These are phyloP conservation scores for Cryomyces minteri DNA, from an alignment of 495 filamentous ascomycete species.

Conservation along the genomic window DNA sequence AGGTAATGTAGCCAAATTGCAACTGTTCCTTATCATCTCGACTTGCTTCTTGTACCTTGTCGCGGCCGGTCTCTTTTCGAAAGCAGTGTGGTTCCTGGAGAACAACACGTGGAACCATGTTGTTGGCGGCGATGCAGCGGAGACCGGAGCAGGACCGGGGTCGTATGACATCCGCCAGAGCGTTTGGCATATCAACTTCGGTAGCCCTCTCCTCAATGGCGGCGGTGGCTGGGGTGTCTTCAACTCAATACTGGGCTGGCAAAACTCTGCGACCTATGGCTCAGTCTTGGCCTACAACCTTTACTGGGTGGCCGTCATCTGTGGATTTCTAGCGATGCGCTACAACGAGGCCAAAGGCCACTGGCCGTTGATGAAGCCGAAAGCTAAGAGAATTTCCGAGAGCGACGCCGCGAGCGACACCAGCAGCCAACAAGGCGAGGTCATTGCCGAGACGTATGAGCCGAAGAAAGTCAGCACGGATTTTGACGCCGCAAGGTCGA, in stretches of 20 bases:
- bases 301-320: conserved; percentile 60
- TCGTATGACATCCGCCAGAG: conserved; percentile 73
- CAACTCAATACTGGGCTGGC: conserved; percentile 71
- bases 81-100: conserved; percentile 56
- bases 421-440: background rate
- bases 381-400: background rate
- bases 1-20: conserved; percentile 44
- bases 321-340: conserved; percentile 39
- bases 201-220: conserved; percentile 48
- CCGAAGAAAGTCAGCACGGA: too few species aligned
- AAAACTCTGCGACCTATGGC: conserved; percentile 73
- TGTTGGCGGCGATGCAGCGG: conserved; percentile 54
- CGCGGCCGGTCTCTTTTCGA: conserved; percentile 68
- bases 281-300: conserved; percentile 76
- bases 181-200: conserved; percentile 82
- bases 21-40: conserved; percentile 62
- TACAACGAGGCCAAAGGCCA: conserved; percentile 50
- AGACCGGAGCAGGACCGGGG: conserved; percentile 59
- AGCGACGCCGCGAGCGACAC: background rate
- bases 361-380: conserved; percentile 36
- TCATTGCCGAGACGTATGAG: too few species aligned
- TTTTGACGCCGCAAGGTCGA: too few species aligned
- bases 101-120: conserved; percentile 39
- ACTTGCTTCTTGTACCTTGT: conserved; percentile 77
- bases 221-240: conserved; percentile 84